Base-by-base conservation (phyloP, 768 basidiomycete genomes). In the Suillus hirtellus region DNA sequence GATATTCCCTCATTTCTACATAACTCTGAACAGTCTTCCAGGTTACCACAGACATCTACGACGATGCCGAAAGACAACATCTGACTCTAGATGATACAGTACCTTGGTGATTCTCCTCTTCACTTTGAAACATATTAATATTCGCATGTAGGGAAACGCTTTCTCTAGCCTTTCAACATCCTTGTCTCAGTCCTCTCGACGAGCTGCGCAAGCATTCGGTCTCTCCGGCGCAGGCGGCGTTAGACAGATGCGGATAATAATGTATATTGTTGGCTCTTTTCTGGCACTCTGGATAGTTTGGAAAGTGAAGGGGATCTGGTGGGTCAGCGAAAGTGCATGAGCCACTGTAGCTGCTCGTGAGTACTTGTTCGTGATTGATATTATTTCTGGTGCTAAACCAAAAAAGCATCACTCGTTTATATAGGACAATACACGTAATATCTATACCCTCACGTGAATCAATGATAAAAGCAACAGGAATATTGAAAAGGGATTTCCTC, bases 11-110 rank as follows among this genome's bases (percentile, higher is more conserved):
- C 3, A 19, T 37, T 60, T 42, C 60, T 50, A 8, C n/a, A 44
- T 40, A 10, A 14, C 38, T 60, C 34, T 19, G 6, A 43, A 43
- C 63, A 52, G 65, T 52, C 37, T 37, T 44, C 21, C 59, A 95
- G 92, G 82, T 95, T n/a, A 95, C 93, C 14, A 90, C 86, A 2
- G 93, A 95, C 77, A 93, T 95, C 44, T 82, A 95, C 72, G 84
- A 86, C 65, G 93, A 95, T 69, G 89, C 89, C 1, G 93, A 95
- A 75, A 79, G 88, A 11, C 93, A 95, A 77, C 94, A 95, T 69
- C 71, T 84, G 3, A 84, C 89, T 60, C 78, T 95, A 31, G 92
- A 95, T 68, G 85, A 89, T 44, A 87, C 92, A 3, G 92, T 92
- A 64, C 65, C 88, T 73, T 44, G 8, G 15, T 8, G 62, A 37